These are phyloP conservation scores for Phytophthora boehmeriae DNA, from an alignment of 352 stramenopile genomes.

Conservation along the genomic window DNA sequence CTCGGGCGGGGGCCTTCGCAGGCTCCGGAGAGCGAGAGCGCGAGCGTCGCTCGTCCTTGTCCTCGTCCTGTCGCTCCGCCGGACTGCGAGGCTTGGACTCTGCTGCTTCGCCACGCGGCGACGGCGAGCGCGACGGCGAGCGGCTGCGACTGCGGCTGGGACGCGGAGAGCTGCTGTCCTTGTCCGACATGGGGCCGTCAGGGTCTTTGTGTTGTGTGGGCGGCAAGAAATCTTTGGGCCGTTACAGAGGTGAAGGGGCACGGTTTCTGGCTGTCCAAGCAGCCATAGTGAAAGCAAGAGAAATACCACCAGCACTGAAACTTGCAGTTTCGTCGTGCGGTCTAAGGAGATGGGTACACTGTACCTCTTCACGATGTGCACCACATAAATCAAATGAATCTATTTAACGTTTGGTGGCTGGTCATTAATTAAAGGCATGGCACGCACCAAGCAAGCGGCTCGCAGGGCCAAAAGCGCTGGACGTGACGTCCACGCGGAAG, in stretches of 20 bases:
- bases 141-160: conserved; percentile 13
- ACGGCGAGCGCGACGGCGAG: conserved; percentile 25
- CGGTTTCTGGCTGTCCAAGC: too few species aligned
- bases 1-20: conserved; percentile 17
- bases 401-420: too few species aligned
- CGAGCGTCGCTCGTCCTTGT: conserved; percentile 22
- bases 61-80: conserved; percentile 4
- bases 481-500: conserved; percentile 41
- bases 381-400: too few species aligned
- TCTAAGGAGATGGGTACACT: neutral
- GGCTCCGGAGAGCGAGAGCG: conserved; percentile 50
- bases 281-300: conserved; percentile 16
- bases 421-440: conserved; percentile 45
- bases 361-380: too few species aligned
- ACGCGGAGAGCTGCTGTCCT: conserved; percentile 29
- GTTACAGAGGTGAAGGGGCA: too few species aligned
- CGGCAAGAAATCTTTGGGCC: conserved; percentile 10
- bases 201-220: too few species aligned
- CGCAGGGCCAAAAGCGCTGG: conserved; percentile 37
- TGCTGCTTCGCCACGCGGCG: conserved; percentile 25
- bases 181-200: conserved; percentile 41
- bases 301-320: conserved; percentile 7
- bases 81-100: conserved; percentile 6
- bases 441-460: conserved; percentile 42
- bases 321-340: too few species aligned